Evolutionary conservation across 352 stramenopile species (phyloP).

Genomic region (Thalassiosira exigua): DNA sequence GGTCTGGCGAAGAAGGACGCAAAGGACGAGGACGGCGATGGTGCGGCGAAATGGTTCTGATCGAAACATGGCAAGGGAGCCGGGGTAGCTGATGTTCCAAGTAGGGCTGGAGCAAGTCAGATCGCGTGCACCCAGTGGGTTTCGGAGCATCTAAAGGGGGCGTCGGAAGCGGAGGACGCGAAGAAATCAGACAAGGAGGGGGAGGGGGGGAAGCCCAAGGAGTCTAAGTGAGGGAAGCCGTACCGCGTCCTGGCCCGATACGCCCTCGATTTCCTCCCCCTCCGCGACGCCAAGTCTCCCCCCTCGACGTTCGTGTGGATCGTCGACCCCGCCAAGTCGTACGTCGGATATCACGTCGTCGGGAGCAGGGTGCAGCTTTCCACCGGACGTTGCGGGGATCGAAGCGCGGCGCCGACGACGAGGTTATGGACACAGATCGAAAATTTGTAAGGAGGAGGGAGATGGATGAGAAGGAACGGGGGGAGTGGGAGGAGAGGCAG

Average conservation of each 20-base stretch:
- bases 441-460: slow-evolving; percentile 29
- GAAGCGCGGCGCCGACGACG: background rate
- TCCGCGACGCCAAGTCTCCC: slow-evolving; percentile 75
- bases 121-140: slow-evolving; percentile 81
- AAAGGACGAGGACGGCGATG: slow-evolving; percentile 10
- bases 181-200: background rate
- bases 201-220: slow-evolving; percentile 12
- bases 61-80: slow-evolving; percentile 30
- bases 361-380: slow-evolving; percentile 80
- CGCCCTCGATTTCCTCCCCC: slow-evolving; percentile 81
- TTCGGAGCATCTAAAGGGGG: slow-evolving; percentile 15
- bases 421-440: slow-evolving; percentile 27
- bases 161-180: slow-evolving; percentile 9
- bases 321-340: slow-evolving; percentile 53
- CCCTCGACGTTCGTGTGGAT: slow-evolving; percentile 76
- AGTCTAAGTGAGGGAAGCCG: slow-evolving; percentile 20
- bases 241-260: slow-evolving; percentile 75
- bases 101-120: slow-evolving; percentile 57
- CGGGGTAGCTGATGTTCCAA: slow-evolving; percentile 76
- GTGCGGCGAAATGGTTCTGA: slow-evolving; percentile 13
- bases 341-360: slow-evolving; percentile 74
- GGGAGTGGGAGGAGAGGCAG: slow-evolving; percentile 62
- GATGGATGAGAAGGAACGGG: slow-evolving; percentile 59
- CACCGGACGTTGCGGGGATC: slow-evolving; percentile 34
- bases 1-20: slow-evolving; percentile 15